Base-by-base conservation (phyloP, 495 filamentous ascomycete species). In the Annulohypoxylon nitens region DNA sequence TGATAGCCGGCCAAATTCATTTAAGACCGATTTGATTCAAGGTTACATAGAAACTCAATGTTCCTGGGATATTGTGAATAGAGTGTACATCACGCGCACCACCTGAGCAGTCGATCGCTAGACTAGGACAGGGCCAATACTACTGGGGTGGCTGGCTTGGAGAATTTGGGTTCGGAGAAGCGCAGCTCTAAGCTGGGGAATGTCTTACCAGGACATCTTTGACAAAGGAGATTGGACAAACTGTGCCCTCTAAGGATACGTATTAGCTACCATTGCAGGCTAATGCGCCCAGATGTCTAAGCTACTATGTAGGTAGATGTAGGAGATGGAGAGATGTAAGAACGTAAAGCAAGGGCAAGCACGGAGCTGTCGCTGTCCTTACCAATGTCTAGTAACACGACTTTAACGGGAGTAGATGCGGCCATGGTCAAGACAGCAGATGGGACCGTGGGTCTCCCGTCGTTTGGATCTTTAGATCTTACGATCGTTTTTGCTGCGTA, bases 161-260 rank as follows among this genome's bases (percentile, higher is more conserved):
- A 67, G 43, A 33, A 71, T 55, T 54, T 59, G 57, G 66, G 57
- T 11, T 74, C 62, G 67, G 72, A 70, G 67, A 60, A 51, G 61
- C 58, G 59, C 67, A 30, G 30, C 65, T 51, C 37, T 55, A 55
- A 63, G 16, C 30, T 30, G 47, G 48, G 71, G 3, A 23, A 71
- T 70, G 75, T 76, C 89, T 86, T 84, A 92, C 90, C 80, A 92
- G 81, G 66, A 88, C 86, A 73, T 91, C 88, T 80, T 91, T 91
- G 80, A 92, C 90, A 78, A 92, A 92, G 75, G 87, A 88, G 73
- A 92, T 91, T 75, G 88, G 88, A 75, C 89, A 91, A 61, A 92
- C 87, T 25, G 90, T 92, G 69, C 90, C 90, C 83, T 92, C 90
- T 92, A 78, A 64, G 45, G 59, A 73, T 66, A 78, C 67, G 69